Evolutionary conservation across 225 moss, liverwort and hornwort genomes (phyloP).

Genomic region (Rhytidiadelphus loreus): DNA sequence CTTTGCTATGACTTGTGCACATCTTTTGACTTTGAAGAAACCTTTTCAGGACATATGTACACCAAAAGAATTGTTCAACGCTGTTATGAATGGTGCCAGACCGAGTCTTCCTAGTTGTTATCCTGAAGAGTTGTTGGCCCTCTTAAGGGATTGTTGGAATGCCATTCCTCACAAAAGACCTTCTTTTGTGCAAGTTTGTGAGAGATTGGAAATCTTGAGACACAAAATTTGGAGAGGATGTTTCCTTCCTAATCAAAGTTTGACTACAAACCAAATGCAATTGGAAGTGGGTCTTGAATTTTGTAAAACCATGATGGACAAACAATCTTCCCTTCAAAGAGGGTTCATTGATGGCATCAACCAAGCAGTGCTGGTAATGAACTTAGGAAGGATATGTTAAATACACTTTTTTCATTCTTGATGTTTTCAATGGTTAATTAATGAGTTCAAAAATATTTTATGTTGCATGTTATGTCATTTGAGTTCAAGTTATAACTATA

Average conservation of each 20-base stretch:
- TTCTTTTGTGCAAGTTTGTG: background rate
- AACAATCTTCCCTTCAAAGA: background rate
- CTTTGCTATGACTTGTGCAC: background rate
- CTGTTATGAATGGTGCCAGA: background rate
- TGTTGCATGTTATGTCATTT: background rate
- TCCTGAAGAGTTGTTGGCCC: background rate
- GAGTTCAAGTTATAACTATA: no score
- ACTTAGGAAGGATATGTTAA: background rate
- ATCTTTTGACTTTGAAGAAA: background rate
- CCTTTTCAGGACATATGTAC: background rate
- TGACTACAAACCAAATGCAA: accelerated
- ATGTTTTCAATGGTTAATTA: background rate
- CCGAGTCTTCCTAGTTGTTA: background rate
- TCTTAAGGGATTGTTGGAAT: background rate
- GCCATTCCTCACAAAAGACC: background rate
- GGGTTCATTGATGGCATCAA: accelerated
- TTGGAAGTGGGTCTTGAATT: background rate
- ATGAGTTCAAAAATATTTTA: accelerated
- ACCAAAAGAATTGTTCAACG: background rate
- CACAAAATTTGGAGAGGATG: background rate
- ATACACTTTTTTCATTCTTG: accelerated
- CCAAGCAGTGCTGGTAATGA: accelerated
- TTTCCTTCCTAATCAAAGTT: background rate
- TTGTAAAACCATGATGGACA: background rate
- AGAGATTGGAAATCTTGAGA: background rate